Base-by-base conservation (phyloP, 2,329 filamentous ascomycete genomes). In the Cordyceps javanica region DNA sequence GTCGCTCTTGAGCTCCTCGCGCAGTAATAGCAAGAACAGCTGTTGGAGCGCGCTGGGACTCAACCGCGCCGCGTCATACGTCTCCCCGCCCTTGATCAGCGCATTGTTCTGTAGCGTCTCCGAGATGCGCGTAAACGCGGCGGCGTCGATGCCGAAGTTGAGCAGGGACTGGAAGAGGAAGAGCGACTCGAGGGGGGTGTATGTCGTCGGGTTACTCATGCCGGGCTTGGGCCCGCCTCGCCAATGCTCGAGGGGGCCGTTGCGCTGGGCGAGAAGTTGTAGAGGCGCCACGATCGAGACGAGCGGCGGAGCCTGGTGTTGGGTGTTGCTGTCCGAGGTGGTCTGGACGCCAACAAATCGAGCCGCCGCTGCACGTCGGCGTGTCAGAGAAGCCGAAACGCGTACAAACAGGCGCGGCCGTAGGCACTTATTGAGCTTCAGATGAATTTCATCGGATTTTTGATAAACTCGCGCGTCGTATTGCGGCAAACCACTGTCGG, bases 141-240 rank as follows among this genome's bases (percentile, higher is more conserved):
- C 71, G 54, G 83, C 76, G 63, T 85, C 81, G 63, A 85, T 77
- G 68, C 88, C 88, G 72, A 89, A 80, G 64, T 78, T 77, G 64
- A 85, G 81, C 62, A 95, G 81, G 60, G 87, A 87, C 74, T 93
- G 90, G 75, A 94, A 93, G 67, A 96, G 82, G 64, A 94, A 82
- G 61, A 95, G 81, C 68, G 87, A 89, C 81, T 96, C 91, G 77
- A 95, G 88, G 65, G 87, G 83, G 69, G 90, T 93, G 75, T 94
- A 92, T 67, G 80, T 78, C 69, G 83, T 80, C 72, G 74, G 71
- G 67, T 73, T 72, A 77, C 77, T 81, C 80, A 82, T 82, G 72
- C 77, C 79, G 39, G 38, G 26, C 76, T 77, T 70, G 69, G 72
- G 73, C 74, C 73, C 76, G 69, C 78, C 78, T 80, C 79, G 78